Evolutionary conservation across 495 filamentous ascomycete species (phyloP), one percentile per base, ranked within the genome.

Genomic region (Aspergillus asperescens): DNA sequence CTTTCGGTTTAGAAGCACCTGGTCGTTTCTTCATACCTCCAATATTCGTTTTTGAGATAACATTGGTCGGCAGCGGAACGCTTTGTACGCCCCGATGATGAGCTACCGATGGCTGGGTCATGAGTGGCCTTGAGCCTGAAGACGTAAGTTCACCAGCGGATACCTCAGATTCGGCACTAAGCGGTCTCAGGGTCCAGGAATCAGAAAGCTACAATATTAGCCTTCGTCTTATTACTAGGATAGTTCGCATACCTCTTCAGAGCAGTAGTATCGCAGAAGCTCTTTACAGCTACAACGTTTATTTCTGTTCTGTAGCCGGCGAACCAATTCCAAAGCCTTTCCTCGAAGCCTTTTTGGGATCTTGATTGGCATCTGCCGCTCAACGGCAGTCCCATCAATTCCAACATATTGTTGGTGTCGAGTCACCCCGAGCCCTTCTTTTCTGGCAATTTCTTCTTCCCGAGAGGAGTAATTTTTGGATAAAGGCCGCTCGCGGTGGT

Each of bases 401-500:
- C n/a, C 43, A 16, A 4, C 2, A 12, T 7, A 8, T 22, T 15
- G 40, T 15, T 25, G 28, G 40, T 20, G 13, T 9, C 16, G 18
- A 23, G 15, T 28, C 44, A 20, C 15, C 56, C 44, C 57, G 39
- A 48, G 32, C 9, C 59, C 44, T 24, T 66, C 58, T 1, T 47
- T 22, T 23, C 54, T 56, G n/a, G 70, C 56, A 39, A 96, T 95
- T 56, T 96, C 92, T 23, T 87, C 76, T 61, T 96, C 93, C 22
- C 92, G 80, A 5, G 88, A 65, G 2, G 85, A 88, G 58, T 91
- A 92, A 62, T 93, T 88, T 56, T 88, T 91, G 58, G 90, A 82
- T 25, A 77, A 75, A 43, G 89, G 83, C 0, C 76, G 70, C 0
- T 90, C 80, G 24, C 67, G 79, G 13, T 60, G 63, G 59, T 92